A percentile compares a stretch with the other conserved stretches of the same genome.
phyloP scores from a whole-genome alignment of 2,329 filamentous ascomycete species.

The Pseudocercospora macadamiae region DNA sequence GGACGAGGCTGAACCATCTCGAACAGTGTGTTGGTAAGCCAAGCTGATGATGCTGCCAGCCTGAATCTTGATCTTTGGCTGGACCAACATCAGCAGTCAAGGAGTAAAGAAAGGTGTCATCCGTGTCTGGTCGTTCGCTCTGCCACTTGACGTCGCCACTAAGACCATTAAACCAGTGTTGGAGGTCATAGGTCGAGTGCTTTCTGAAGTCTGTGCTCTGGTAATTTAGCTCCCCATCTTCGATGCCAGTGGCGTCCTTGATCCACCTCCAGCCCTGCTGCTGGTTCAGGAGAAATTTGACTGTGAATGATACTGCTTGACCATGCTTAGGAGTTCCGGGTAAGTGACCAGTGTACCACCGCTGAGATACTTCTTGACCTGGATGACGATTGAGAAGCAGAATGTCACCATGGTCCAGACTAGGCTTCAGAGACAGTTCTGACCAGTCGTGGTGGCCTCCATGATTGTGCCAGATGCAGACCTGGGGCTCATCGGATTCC shows the following conservation, averaged over 20 bases:
- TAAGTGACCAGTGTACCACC: constrained; percentile 61
- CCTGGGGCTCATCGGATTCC: constrained; percentile 65
- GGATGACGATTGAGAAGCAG: constrained; percentile 30
- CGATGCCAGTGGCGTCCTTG: constrained; percentile 63
- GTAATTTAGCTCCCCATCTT: constrained; percentile 66
- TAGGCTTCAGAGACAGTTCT: constrained; percentile 58
- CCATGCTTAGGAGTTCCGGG: constrained; percentile 48
- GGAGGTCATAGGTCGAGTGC: constrained; percentile 47
- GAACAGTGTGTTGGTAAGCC: constrained; percentile 66
- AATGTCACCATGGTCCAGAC: constrained; percentile 32
- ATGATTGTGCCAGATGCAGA: constrained; percentile 74
- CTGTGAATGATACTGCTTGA: constrained; percentile 64
- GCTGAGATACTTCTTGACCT: constrained; percentile 32
- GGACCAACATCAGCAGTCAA: constrained; percentile 60
- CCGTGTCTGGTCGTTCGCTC: constrained; percentile 65
- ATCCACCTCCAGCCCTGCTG: constrained; percentile 70
- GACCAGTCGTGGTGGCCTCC: constrained; percentile 59
- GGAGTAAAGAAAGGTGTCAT: constrained; percentile 71
- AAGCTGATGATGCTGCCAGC: constrained; percentile 59
- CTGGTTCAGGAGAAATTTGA: constrained; percentile 65
- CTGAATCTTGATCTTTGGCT: constrained; percentile 61
- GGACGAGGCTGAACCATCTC: constrained; percentile 81
- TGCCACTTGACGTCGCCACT: constrained; percentile 60
- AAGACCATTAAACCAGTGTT: constrained; percentile 60
- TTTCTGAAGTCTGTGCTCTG: constrained; percentile 40